Evolutionary conservation across 768 basidiomycete species (phyloP), one percentile per base, ranked within the genome.

Genomic region (Russula sp.): DNA sequence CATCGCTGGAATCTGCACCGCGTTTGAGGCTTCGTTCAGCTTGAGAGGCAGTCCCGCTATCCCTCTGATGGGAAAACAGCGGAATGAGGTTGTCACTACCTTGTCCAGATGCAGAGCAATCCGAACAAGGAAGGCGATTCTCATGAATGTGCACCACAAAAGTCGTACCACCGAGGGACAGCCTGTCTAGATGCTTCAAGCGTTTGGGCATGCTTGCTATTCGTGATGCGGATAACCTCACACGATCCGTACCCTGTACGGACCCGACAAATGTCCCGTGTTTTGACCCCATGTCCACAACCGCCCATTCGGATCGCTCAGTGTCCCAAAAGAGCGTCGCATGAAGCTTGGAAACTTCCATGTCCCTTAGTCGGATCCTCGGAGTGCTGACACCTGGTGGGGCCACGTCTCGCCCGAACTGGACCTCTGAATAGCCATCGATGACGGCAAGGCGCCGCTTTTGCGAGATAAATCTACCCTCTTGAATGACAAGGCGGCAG

Each of bases 231-330:
- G 89, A 90, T 49, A 92, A 75, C 50, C 57, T 58, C 42, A 47
- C 39, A 39, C 56, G 54, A 45, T 49, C 61, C 56, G 48, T n/a
- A 34, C 32, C 60, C 54, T 73, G 69, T 32, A 56, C 43, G 49
- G 68, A 57, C 11, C 71, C 73, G 60, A 89, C 58, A 70, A 85
- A 92, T 0, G 90, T 92, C 4, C 91, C 91, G 65, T 93, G 91
- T 71, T 84, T 87, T 56, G 87, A 89, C 10, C 88, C 91, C 85
- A 88, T 88, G 70, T 93, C 91, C 10, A 91, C 88, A 35, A 89
- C 74, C 3, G 81, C 79, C 90, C 90, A 93, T 60, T 82, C 80
- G 14, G 73, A 70, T 58, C 81, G 77, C 34, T 72, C 71, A 38
- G 75, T 74, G 69, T 90, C 85, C 85, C 85, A 90, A 69, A 82